Evolutionary conservation across 2,329 filamentous ascomycete genomes (phyloP).

Genomic region (Trichoderma citrinoviride): DNA sequence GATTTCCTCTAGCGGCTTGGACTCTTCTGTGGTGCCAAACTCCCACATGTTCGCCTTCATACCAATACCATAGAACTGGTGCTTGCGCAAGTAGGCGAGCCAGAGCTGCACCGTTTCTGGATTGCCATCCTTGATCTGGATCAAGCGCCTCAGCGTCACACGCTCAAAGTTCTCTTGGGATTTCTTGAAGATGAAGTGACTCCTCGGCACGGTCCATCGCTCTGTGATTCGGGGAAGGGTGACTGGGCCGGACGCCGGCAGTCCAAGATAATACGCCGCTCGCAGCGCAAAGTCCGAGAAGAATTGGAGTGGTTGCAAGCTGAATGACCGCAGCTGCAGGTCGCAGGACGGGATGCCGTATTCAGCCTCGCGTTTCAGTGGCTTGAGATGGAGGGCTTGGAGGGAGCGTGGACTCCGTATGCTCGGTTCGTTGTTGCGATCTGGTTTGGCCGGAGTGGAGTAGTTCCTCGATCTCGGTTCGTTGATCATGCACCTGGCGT

Average conservation of each 20-base stretch:
- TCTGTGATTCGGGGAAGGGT: conserved; percentile 84
- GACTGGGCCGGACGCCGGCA: conserved; percentile 81
- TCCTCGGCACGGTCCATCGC: conserved; percentile 88
- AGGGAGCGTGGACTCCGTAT: conserved; percentile 71
- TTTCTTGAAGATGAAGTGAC: conserved; percentile 95
- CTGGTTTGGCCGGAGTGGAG: conserved; percentile 2
- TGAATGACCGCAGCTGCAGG: conserved; percentile 90
- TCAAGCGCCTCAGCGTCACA: conserved; percentile 77
- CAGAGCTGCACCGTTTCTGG: conserved; percentile 86
- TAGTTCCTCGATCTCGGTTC: neutral
- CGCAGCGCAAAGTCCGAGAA: conserved; percentile 93
- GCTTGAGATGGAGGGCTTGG: conserved; percentile 81
- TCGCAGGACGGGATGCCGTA: conserved; percentile 84
- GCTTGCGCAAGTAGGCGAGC: conserved; percentile 88
- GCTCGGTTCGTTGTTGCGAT: neutral
- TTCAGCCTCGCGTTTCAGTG: conserved; percentile 70
- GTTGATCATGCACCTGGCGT: neutral
- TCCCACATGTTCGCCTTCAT: conserved; percentile 99
- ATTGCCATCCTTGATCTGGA: conserved; percentile 90
- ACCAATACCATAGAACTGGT: conserved; percentile 92
- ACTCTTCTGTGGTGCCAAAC: conserved; percentile 62
- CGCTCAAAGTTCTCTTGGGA: conserved; percentile 97
- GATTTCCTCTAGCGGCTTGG: conserved; percentile 26
- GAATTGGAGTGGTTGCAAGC: conserved; percentile 84
- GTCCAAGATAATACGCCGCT: conserved; percentile 87